Evolutionary conservation across 805 yeast species (phyloP).

Genomic region (Candida cerambycidarum): DNA sequence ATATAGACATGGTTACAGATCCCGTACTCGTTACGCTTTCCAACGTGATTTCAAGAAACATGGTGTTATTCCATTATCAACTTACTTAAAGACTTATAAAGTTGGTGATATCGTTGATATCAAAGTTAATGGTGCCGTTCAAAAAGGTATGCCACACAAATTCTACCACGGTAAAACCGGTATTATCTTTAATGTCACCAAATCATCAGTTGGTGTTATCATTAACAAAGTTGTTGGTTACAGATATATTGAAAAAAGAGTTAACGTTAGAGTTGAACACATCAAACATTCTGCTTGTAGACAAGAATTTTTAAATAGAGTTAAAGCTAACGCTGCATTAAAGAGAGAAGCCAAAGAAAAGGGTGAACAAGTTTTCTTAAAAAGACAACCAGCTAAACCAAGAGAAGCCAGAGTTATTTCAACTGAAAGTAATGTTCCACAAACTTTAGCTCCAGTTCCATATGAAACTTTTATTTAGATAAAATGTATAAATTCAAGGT

Average conservation of each 20-base stretch:
- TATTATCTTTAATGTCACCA: constrained; percentile 98
- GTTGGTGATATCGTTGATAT: constrained; percentile 99
- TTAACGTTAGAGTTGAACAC: constrained; percentile 98
- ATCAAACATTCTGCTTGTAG: constrained; percentile 99
- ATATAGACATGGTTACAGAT: constrained; percentile 90
- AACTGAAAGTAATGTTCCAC: constrained; percentile 82
- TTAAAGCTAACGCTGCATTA: constrained; percentile 92
- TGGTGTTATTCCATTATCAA: constrained; percentile 91
- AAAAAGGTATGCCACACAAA: constrained; percentile 99
- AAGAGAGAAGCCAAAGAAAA: constrained; percentile 91
- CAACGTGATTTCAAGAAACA: constrained; percentile 98
- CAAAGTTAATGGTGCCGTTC: constrained; percentile 98
- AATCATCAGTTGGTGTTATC: constrained; percentile 96
- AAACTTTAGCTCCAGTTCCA: constrained; percentile 98
- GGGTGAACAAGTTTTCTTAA: constrained; percentile 87
- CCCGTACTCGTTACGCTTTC: constrained; percentile 99
- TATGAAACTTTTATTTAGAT: constrained; percentile 98
- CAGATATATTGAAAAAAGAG: constrained; percentile 99
- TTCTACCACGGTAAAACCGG: constrained; percentile 99
- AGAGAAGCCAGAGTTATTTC: constrained; percentile 86
- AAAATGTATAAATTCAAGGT: not conserved
- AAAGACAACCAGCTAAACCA: constrained; percentile 99
- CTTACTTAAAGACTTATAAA: constrained; percentile 96
- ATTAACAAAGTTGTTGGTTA: constrained; percentile 97
- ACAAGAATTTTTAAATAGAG: constrained; percentile 98